Base-by-base conservation (phyloP, 306 rosid species). In the Fagus sylvatica region DNA sequence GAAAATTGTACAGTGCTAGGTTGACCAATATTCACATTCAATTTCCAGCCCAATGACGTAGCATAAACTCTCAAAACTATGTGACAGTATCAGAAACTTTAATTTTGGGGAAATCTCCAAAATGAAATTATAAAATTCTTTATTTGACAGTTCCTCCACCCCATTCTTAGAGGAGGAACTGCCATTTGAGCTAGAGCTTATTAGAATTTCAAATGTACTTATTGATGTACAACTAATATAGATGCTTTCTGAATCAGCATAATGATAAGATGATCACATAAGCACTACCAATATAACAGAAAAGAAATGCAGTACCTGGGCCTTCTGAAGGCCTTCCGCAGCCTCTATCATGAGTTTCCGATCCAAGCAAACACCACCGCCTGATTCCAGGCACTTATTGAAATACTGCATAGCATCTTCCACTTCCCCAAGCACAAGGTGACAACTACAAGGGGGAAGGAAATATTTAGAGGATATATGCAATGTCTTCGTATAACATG, bases 401-500 rank as follows among this genome's bases (percentile, higher is more conserved):
- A 83, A 92, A 83, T 65, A 83, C 66, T 64, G 82, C 83, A 54
- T 62, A 64, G 97, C 96, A 83, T 82, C 80, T 68, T 91, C 96
- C 51, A 87, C 74, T 73, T 89, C 97, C 74, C 98, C 98, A 3
- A 95, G 92, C 85, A 87, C 83, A 91, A 95, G 98, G 85, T 91
- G 89, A 71, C 93, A 92, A 53, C 98, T 95, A 85, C 53, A n/a
- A n/a, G n/a, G n/a, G 33, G 74, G 74, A 72, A 70, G 51, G 60
- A 42, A 79, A 86, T 30, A 36, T 4, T 49, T 54, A 48, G 43
- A n/a, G n/a, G n/a, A n/a, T 17, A 37, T 53, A 78, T 19, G 28
- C 7, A 71, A 53, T 6, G 60, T 15, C 39, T 53, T 43, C 33
- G 2, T 39, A 69, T 65, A n/a, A 57, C 32, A 55, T n/a, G 56